These are phyloP conservation scores for Picea glauca DNA, from an alignment of 75 land plant species.

Conservation along the genomic window DNA sequence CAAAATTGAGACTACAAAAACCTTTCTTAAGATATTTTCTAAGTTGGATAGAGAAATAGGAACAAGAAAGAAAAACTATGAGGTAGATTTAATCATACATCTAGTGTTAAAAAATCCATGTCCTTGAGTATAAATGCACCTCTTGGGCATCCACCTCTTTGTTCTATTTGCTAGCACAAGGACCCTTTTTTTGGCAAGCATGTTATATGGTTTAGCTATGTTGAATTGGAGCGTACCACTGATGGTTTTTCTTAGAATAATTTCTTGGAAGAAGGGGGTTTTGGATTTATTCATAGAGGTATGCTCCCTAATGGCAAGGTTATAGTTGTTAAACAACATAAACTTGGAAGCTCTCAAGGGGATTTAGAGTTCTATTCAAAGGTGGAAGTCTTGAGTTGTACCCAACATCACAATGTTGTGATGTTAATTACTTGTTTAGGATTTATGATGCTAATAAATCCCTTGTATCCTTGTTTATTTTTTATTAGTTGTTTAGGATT, in stretches of 20 bases:
- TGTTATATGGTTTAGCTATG: conserved; percentile 68
- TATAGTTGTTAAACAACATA: too few species aligned
- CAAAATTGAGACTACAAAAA: conserved; percentile 11
- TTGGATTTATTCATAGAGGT: too few species aligned
- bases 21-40: conserved; percentile 38
- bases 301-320: too few species aligned
- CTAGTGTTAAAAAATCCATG: conserved; percentile 52
- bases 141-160: conserved; percentile 76
- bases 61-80: conserved; percentile 10
- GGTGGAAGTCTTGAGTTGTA: too few species aligned
- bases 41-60: conserved; percentile 26
- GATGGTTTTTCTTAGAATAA: conserved; percentile 50
- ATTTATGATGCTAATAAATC: too few species aligned
- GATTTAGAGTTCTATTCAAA: too few species aligned
- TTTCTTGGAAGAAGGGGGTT: conserved; percentile 36
- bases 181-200: conserved; percentile 85
- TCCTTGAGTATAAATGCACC: conserved; percentile 52
- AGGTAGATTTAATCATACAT: conserved; percentile 25
- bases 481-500: too few species aligned
- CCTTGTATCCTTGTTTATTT: too few species aligned
- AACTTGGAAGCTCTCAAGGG: too few species aligned
- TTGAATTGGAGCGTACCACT: conserved; percentile 75
- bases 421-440: too few species aligned
- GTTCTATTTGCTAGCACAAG: conserved; percentile 89
- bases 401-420: too few species aligned